A percentile compares a stretch with the other conserved stretches of the same genome.
phyloP scores from a whole-genome alignment of 495 filamentous ascomycete genomes.

The Darksidea phi region DNA sequence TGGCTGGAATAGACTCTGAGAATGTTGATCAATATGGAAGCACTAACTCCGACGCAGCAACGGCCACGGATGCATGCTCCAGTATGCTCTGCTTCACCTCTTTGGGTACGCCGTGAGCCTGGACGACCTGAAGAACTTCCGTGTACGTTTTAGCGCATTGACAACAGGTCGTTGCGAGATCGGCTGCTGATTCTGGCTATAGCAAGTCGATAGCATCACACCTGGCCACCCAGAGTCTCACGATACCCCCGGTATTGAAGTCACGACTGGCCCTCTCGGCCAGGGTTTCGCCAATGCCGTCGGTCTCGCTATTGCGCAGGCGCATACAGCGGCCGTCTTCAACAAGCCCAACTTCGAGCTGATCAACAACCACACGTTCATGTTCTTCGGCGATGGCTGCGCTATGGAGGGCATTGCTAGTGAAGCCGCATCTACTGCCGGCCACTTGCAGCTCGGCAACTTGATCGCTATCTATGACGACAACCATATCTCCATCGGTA shows the following conservation, averaged over 20 bases:
- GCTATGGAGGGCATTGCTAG: slow-evolving; percentile 96
- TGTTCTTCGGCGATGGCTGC: slow-evolving; percentile 97
- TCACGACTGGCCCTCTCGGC: slow-evolving; percentile 66
- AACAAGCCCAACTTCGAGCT: slow-evolving; percentile 96
- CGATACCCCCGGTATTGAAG: slow-evolving; percentile 94
- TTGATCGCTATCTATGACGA: slow-evolving; percentile 96
- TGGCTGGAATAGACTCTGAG: neutral
- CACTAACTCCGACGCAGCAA: slow-evolving; percentile 60
- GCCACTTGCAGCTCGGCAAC: slow-evolving; percentile 96
- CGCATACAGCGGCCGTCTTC: slow-evolving; percentile 82
- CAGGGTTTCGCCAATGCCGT: slow-evolving; percentile 42
- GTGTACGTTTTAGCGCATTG: slow-evolving; percentile 61
- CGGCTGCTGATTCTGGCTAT: slow-evolving; percentile 12
- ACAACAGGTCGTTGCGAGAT: slow-evolving; percentile 7
- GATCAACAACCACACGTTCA: slow-evolving; percentile 93
- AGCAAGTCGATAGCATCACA: slow-evolving; percentile 87
- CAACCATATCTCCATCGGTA: slow-evolving; percentile 94
- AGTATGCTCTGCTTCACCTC: slow-evolving; percentile 96
- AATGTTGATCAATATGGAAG: neutral
- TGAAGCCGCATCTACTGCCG: slow-evolving; percentile 89
- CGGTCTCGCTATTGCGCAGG: slow-evolving; percentile 94
- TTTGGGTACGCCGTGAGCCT: slow-evolving; percentile 84
- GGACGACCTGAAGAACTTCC: slow-evolving; percentile 92
- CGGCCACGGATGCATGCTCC: slow-evolving; percentile 98
- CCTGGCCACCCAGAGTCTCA: slow-evolving; percentile 96